Base-by-base conservation (phyloP, 106 monocot species). In the Gastrodia elata region DNA sequence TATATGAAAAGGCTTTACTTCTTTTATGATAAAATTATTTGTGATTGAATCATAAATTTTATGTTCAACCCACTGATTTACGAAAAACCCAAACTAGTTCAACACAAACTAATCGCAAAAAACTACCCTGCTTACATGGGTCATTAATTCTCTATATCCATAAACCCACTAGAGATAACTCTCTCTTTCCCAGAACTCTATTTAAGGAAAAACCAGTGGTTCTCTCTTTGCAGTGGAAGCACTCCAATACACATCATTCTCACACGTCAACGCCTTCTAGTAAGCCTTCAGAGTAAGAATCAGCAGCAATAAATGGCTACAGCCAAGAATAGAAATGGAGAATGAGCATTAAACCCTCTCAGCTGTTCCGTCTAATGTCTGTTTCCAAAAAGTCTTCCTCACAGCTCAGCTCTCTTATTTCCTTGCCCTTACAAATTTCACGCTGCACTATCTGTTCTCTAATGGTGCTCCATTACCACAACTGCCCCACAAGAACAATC, bases 321-420 rank as follows among this genome's bases (percentile, higher is more conserved):
- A 59, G 27, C 59, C 59, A 25, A 32, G 32, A 61, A 61, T 61
- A 32, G 61, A 61, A 61, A 32, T 13, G 10, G 32, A 30, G 30
- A 11, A 13, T 30, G 14, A 22, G 14, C 4, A 61, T 61, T 61
- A 32, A 32, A 28, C 10, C 22, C 61, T 61, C 38, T 37, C 67
- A 67, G 37, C 37, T 67, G 67, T 67, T 67, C 32, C n/a, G n/a
- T 32, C 61, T 61, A 32, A 61, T 61, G 61, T 61, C 28, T 38
- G 34, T 16, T 67, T 67, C 20, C 18, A 20, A n/a, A 8, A 67
- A 33, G 15, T 4, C 30, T 14, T 22, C 9, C 56, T 0, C 67
- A 37, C 67, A 61, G 3, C 36, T 67, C 35, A 5, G 11, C 28
- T 65, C 65, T 65, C 36, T 65, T 36, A 52, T 20, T 36, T 65